phyloP scores from a whole-genome alignment of 441 rosid species.

The Mallotus japonicus region DNA sequence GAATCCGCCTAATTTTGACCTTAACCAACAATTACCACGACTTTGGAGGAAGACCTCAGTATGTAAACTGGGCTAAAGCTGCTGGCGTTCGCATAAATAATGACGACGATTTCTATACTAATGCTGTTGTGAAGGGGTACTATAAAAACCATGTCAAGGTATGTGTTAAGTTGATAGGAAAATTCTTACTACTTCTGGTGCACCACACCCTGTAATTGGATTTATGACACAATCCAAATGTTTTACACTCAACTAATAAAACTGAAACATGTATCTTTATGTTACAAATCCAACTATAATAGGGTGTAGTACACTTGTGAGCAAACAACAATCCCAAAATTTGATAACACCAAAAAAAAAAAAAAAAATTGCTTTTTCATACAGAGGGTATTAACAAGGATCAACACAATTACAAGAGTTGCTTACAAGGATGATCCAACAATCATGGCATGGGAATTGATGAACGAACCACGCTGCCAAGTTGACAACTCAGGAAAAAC shows the following conservation, averaged over 20 bases:
- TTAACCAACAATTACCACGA: constrained; percentile 32
- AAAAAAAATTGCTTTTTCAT: too few relatives aligned
- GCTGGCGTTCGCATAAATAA: constrained; percentile 31
- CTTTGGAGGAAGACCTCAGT: constrained; percentile 54
- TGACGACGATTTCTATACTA: constrained; percentile 61
- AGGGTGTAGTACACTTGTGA: too few relatives aligned
- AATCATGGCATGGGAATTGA: too few relatives aligned
- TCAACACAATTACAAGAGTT: constrained; percentile 39
- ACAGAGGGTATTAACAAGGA: constrained; percentile 46
- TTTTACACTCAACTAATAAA: too few relatives aligned
- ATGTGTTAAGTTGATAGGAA: not conserved
- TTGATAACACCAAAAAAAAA: too few relatives aligned
- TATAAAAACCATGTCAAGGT: constrained; percentile 54
- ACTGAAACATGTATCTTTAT: too few relatives aligned
- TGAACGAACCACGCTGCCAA: too few relatives aligned
- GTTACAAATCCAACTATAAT: too few relatives aligned
- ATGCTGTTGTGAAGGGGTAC: constrained; percentile 39
- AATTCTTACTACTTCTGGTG: too few relatives aligned
- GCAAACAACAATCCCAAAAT: too few relatives aligned
- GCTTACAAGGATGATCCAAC: constrained; percentile 5
- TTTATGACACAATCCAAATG: too few relatives aligned
- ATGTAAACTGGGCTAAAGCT: constrained; percentile 21
- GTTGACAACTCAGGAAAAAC: constrained; percentile 26
- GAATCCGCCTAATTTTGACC: constrained; percentile 30
- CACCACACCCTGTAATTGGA: too few relatives aligned